A percentile compares a stretch with the other conserved stretches of the same genome.
Conservation (phyloP, 805 yeast species). For the Starmerella floris region DNA sequence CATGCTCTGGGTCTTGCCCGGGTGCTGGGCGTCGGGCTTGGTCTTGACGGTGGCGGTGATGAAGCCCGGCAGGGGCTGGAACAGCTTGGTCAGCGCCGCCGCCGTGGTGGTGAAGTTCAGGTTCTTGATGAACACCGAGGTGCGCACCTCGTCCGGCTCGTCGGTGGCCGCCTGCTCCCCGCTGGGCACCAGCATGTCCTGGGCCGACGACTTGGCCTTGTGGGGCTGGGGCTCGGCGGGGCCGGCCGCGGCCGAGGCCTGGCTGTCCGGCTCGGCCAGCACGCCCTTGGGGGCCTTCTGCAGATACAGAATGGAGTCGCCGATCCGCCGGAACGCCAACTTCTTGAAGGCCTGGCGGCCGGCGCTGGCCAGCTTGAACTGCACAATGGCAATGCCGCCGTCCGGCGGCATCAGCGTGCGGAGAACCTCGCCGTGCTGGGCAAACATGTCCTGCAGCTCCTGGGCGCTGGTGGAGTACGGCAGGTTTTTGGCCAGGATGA, state of each 20-base stretch:
- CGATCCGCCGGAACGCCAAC: constrained; percentile 74
- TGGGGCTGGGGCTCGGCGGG: constrained; percentile 32
- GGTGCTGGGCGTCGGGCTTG: constrained; percentile 71
- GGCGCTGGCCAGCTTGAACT: constrained; percentile 65
- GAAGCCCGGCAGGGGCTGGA: constrained; percentile 66
- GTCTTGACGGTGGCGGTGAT: constrained; percentile 69
- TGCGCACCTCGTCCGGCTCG: constrained; percentile 37
- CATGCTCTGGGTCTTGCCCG: constrained; percentile 68
- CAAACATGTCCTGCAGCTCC: constrained; percentile 71
- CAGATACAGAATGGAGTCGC: constrained; percentile 71
- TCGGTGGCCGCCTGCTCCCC: constrained; percentile 28
- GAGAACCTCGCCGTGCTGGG: constrained; percentile 64
- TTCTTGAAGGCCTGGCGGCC: constrained; percentile 85
- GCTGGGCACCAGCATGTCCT: constrained; percentile 19
- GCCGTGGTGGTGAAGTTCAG: constrained; percentile 71
- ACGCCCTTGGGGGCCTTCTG: constrained; percentile 88
- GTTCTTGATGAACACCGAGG: constrained; percentile 83
- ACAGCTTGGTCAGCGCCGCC: constrained; percentile 41
- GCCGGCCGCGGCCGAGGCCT: constrained; percentile 23
- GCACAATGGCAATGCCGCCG: constrained; percentile 90
- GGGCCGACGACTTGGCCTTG: constrained; percentile 13
- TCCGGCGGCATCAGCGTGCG: constrained; percentile 88
- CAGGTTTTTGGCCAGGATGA: constrained; percentile 77
- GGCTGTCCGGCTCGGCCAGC: constrained; percentile 37
- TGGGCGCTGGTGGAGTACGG: constrained; percentile 73